These are phyloP conservation scores for Coemansia sp. DNA, from an alignment of 371 early-diverging fungal genomes.

Conservation along the genomic window DNA sequence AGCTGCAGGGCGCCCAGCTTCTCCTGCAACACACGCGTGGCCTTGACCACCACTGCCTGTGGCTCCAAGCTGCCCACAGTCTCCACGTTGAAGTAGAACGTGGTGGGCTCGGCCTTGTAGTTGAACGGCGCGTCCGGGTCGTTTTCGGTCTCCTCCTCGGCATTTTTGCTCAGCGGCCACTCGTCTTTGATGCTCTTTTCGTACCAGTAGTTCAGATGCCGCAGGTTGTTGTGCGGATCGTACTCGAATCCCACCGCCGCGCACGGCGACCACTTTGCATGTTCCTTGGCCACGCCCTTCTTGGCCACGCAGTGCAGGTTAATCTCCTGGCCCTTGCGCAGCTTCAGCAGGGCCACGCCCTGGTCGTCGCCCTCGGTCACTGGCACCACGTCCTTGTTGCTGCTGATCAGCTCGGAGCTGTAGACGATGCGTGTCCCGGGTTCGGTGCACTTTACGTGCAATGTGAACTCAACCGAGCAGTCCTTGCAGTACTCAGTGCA, in stretches of 20 bases:
- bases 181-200: conserved; percentile 85
- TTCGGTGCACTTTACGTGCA: conserved; percentile 82
- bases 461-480: conserved; percentile 87
- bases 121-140: conserved; percentile 64
- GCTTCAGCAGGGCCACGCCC: conserved; percentile 89
- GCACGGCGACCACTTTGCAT: conserved; percentile 99
- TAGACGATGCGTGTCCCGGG: conserved; percentile 79
- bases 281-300: conserved; percentile 96
- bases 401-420: conserved; percentile 76
- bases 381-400: conserved; percentile 76
- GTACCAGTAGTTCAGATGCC: conserved; percentile 95
- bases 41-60: conserved; percentile 80
- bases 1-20: conserved; percentile 79
- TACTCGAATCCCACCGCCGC: conserved; percentile 95
- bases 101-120: conserved; percentile 56
- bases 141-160: conserved; percentile 58
- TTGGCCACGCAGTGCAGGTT: conserved; percentile 84
- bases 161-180: conserved; percentile 86
- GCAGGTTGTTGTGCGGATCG: conserved; percentile 93
- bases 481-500: conserved; percentile 85
- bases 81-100: conserved; percentile 89
- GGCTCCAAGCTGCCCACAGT: conserved; percentile 87
- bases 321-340: conserved; percentile 91
- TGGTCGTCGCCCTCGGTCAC: conserved; percentile 67
- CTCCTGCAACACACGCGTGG: conserved; percentile 76